Evolutionary conservation across 306 rosid species (phyloP).

Genomic region (Sophora flavescens): DNA sequence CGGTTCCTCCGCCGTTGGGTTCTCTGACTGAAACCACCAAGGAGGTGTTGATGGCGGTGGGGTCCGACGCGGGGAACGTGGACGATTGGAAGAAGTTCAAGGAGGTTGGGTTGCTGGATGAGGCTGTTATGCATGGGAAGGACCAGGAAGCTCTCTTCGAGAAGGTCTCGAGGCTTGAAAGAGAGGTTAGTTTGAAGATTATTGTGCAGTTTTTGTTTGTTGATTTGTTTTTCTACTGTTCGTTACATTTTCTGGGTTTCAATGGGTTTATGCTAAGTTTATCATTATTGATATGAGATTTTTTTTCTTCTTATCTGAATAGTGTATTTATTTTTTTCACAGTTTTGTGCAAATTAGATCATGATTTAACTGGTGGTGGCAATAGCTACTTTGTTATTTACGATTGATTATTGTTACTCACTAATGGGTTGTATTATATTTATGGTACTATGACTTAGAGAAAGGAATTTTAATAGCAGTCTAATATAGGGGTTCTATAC

Average conservation of each 20-base stretch:
- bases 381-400: too few species aligned
- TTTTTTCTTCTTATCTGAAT: too few species aligned
- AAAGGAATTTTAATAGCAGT: too few species aligned
- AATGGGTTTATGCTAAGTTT: neutral
- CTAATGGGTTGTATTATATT: too few species aligned
- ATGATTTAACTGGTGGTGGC: too few species aligned
- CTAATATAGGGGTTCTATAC: too few species aligned
- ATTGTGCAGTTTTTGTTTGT: neutral
- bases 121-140: slow-evolving; percentile 71
- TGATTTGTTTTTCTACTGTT: slow-evolving; percentile 33
- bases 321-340: neutral
- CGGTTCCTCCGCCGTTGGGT: slow-evolving; percentile 85
- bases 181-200: slow-evolving; percentile 60
- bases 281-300: too few species aligned
- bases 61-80: slow-evolving; percentile 51
- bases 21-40: slow-evolving; percentile 54
- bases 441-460: too few species aligned
- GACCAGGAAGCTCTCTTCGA: slow-evolving; percentile 77
- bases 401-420: too few species aligned
- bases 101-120: slow-evolving; percentile 81
- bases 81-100: slow-evolving; percentile 84
- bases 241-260: neutral
- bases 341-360: slow-evolving; percentile 15
- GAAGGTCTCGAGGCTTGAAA: slow-evolving; percentile 68
- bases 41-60: slow-evolving; percentile 13